Evolutionary conservation across 2,329 filamentous ascomycete species (phyloP).

Genomic region (Geosmithia putterillii): DNA sequence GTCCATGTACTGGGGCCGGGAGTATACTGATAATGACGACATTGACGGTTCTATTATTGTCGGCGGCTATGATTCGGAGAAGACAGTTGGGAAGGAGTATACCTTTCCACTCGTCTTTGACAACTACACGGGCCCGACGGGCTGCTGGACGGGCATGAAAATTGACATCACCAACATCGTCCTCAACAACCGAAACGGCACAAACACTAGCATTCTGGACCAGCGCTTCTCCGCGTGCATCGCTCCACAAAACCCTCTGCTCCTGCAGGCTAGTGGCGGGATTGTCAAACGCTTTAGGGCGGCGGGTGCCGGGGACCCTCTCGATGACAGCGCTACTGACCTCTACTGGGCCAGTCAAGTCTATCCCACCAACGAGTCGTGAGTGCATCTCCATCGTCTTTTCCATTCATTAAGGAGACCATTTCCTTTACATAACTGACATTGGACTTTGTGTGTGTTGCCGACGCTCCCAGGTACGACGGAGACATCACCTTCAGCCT

Average conservation of each 20-base stretch:
- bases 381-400: conserved; percentile 5
- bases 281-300: conserved; percentile 10
- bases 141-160: conserved; percentile 11
- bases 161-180: conserved; percentile 10
- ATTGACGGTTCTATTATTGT: conserved; percentile 17
- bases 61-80: conserved; percentile 19
- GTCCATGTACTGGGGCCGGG: conserved; percentile 22
- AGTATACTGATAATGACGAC: conserved; percentile 11
- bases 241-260: conserved; percentile 15
- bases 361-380: no score
- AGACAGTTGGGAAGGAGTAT: conserved; percentile 13
- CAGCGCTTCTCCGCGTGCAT: conserved; percentile 12
- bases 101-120: conserved; percentile 11
- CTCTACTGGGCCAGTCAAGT: no score
- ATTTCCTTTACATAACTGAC: conserved; percentile 6
- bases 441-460: not conserved
- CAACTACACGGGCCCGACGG: not conserved
- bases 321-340: no score
- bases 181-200: conserved; percentile 14
- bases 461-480: conserved; percentile 8
- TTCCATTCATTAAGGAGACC: conserved; percentile 8
- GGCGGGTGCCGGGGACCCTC: conserved; percentile 3
- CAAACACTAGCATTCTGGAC: conserved; percentile 12
- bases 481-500: conserved; percentile 16
- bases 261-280: conserved; percentile 12